Evolutionary conservation across 2,329 filamentous ascomycete genomes (phyloP), one percentile per base, ranked within the genome.

Genomic region (Alternaria solani): DNA sequence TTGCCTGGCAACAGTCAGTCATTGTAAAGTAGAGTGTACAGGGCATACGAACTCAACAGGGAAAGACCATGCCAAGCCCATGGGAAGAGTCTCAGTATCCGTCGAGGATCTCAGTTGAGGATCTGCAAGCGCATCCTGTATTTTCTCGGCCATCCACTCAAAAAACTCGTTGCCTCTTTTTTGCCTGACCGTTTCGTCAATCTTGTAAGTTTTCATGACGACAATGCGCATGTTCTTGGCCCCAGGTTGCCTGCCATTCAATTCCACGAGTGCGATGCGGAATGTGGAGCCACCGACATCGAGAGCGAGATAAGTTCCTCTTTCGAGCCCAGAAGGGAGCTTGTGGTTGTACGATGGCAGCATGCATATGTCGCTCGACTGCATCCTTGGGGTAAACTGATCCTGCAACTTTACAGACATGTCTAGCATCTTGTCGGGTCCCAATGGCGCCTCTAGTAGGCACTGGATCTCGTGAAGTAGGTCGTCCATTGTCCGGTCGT

Each of bases 281-380:
- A 89, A 87, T 1, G 87, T 89, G 16, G 88, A 89, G n/a, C 88
- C 88, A 32, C 88, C 88, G 20, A 89, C 86, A 69, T 90, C 88
- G 59, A 90, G 78, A 5, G 87, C 86, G 36, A 90, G 78, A 69
- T 84, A 88, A 14, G 86, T 86, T 8, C 88, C 88, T 49, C 77
- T 80, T 73, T 90, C 88, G 48, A 81, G 73, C 5, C 88, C 88
- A 5, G 83, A 84, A 1, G 88, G 88, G 6, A 89, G 79, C 18
- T 84, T 84, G 70, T 88, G 82, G 72, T 86, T 88, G 77, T 87
- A 89, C 5, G 88, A 89, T 2, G 88, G 88, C 55, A 89, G 79
- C 88, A 90, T 89, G 76, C 85, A 88, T 59, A 86, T 84, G 25
- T 85, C 82, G 73, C 84, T 87, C 42, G 81, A 78, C 66, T 85